A percentile compares a stretch with the other conserved stretches of the same genome.
Conservation (phyloP, 2,329 filamentous ascomycete genomes). For the Colletotrichum gloeosporioides region DNA sequence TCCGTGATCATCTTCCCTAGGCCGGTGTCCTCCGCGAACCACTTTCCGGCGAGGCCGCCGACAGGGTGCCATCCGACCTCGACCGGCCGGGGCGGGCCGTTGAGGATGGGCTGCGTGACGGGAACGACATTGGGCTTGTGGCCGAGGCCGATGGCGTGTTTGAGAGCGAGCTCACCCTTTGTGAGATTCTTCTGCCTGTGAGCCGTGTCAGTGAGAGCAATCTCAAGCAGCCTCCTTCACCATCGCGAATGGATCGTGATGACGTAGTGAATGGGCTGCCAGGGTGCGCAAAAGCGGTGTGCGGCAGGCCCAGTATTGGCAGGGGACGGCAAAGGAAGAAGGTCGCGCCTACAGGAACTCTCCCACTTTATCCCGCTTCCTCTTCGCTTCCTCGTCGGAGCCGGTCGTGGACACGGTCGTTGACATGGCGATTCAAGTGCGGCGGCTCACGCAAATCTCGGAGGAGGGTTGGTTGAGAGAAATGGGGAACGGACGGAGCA, state of each 20-base stretch:
- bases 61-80: conserved; percentile 65
- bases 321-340: neutral
- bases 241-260: neutral
- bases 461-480: neutral
- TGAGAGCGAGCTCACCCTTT: conserved; percentile 44
- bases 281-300: neutral
- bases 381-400: conserved; percentile 27
- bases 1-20: conserved; percentile 62
- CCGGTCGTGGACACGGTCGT: conserved; percentile 10
- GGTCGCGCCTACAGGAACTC: conserved; percentile 35
- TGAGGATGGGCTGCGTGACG: conserved; percentile 39
- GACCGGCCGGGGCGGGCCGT: conserved; percentile 45
- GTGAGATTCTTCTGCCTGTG: conserved; percentile 35
- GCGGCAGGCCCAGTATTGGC: neutral
- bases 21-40: conserved; percentile 62
- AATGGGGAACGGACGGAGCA: neutral
- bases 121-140: conserved; percentile 49
- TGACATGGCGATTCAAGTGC: neutral
- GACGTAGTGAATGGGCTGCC: neutral
- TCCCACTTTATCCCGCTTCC: conserved; percentile 35
- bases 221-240: neutral
- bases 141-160: conserved; percentile 50
- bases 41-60: conserved; percentile 59
- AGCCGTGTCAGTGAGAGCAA: conserved; percentile 23
- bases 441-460: neutral